Evolutionary conservation across 2,329 filamentous ascomycete species (phyloP).

Genomic region (Colletotrichum abscissum): DNA sequence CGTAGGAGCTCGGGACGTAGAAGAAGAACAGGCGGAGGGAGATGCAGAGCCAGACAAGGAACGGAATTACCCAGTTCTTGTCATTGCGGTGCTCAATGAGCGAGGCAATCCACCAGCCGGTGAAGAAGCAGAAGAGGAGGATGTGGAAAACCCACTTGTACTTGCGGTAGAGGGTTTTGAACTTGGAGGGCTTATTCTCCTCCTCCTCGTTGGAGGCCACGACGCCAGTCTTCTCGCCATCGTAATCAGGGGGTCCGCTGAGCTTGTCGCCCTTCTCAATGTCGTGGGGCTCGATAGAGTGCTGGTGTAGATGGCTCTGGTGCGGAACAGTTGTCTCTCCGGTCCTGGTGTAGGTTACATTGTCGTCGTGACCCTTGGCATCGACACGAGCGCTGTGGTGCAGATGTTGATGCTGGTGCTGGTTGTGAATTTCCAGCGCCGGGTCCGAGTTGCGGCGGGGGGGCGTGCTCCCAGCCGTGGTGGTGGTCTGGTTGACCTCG

Average conservation of each 20-base stretch:
- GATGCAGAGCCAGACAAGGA: constrained; percentile 82
- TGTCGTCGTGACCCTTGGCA: constrained; percentile 48
- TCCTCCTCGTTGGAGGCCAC: constrained; percentile 43
- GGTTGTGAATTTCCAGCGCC: constrained; percentile 50
- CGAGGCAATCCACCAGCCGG: constrained; percentile 81
- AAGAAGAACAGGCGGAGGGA: constrained; percentile 79
- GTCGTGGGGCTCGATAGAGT: constrained; percentile 38
- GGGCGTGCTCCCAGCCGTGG: constrained; percentile 22
- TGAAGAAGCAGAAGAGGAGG: constrained; percentile 56
- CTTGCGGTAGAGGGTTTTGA: constrained; percentile 54
- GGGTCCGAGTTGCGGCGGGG: constrained; percentile 45
- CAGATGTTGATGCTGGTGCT: constrained; percentile 56
- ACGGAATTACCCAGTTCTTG: constrained; percentile 85
- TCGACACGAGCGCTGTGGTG: constrained; percentile 52
- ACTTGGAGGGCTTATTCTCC: constrained; percentile 38
- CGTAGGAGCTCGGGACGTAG: constrained; percentile 74
- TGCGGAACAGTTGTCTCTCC: constrained; percentile 50
- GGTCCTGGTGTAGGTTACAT: constrained; percentile 60
- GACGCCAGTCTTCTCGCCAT: constrained; percentile 52
- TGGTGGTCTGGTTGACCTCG: constrained; percentile 25
- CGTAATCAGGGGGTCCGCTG: constrained; percentile 48
- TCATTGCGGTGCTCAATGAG: constrained; percentile 78
- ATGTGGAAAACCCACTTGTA: constrained; percentile 60
- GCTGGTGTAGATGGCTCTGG: constrained; percentile 46
- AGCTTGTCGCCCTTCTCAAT: constrained; percentile 41